Conservation (phyloP, 768 basidiomycete genomes). For the Guyanaporus albipodus region DNA sequence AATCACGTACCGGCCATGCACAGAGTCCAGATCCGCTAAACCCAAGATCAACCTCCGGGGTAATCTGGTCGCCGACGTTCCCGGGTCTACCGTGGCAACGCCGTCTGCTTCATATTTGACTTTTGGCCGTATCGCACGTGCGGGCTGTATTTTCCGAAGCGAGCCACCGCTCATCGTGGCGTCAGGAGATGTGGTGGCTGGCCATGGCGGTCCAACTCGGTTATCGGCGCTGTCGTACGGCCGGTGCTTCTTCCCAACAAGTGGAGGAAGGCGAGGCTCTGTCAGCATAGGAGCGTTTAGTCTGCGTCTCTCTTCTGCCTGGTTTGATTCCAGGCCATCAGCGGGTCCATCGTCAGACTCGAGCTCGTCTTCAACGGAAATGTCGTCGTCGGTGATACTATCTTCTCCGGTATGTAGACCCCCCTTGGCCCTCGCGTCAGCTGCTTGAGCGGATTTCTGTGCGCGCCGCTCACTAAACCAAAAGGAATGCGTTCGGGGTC, state of each 20-base stretch:
- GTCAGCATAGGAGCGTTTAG: slow-evolving; percentile 18
- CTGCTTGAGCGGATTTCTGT: slow-evolving; percentile 52
- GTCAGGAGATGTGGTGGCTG: slow-evolving; percentile 18
- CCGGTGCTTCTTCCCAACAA: slow-evolving; percentile 25
- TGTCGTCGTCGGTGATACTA: slow-evolving; percentile 29
- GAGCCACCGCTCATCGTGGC: slow-evolving; percentile 1
- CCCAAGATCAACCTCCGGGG: slow-evolving; percentile 26
- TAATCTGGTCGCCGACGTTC: slow-evolving; percentile 17
- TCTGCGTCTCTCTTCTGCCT: slow-evolving; percentile 25
- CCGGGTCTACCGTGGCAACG: slow-evolving; percentile 14
- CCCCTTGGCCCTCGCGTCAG: slow-evolving; percentile 40
- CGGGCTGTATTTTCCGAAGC: slow-evolving; percentile 20
- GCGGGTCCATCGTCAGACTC: slow-evolving; percentile 34
- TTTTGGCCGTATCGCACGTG: slow-evolving; percentile 28
- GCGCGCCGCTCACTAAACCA: slow-evolving; percentile 49
- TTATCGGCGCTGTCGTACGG: slow-evolving; percentile 13
- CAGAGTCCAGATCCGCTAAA: slow-evolving; percentile 58
- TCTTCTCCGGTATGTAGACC: slow-evolving; percentile 27
- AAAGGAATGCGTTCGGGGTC: slow-evolving; percentile 1
- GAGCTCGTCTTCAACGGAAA: slow-evolving; percentile 32
- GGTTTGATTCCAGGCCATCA: slow-evolving; percentile 21
- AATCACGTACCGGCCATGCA: slow-evolving; percentile 54
- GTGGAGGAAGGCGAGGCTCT: slow-evolving; percentile 17
- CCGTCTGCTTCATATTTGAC: slow-evolving; percentile 23
- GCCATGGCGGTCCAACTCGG: slow-evolving; percentile 21